Base-by-base conservation (phyloP, 306 rosid genomes). In the Prunus mume region DNA sequence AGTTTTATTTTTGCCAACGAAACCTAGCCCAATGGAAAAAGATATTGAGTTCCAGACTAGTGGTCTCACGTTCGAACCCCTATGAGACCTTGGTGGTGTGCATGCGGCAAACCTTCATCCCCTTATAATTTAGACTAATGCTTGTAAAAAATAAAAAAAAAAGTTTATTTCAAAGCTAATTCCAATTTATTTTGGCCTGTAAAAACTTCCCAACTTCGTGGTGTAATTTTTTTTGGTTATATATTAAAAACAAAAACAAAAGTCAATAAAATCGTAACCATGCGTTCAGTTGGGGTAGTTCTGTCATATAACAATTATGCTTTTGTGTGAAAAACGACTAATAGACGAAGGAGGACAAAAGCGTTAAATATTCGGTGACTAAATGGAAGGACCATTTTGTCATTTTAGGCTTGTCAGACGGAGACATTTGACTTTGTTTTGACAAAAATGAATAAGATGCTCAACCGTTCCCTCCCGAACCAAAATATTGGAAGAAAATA, bases 11-110 rank as follows among this genome's bases (percentile, higher is more conserved):
- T 38, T 7, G 9, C 0, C 9, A 38, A 38, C 10, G 2, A 7
- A 7, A 9, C 7, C 0, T 38, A 38, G 2, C 2, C 9, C 0
- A 38, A 0, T 38, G 2, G 0, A 38, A 38, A 38, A 38, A 0
- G 9, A 7, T 38, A 0, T 38, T 7, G 2, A 6, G 0, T 38
- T 38, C 9, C 43, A 6, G 2, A 1, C 1, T 2, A 1, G 2
- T 38, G 2, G 2, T 38, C 9, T 38, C 43, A 38, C 0, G 0
- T 38, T 38, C 0, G 2, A 38, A 38, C 0, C 43, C 0, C 9
- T 38, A 38, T 7, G 2, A 38, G 9, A 38, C 0, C 0, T 38
- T 38, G 10, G 9, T 38, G 1, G 43, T 6, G 43, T 38, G 2
- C 6, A 2, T 30, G 5, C 5, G 38, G 4, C 6, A 32, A 32